A percentile compares a stretch with the other conserved stretches of the same genome.
phyloP scores from a whole-genome alignment of 2,329 filamentous ascomycete species.

The Magnaporthiopsis incrustans region DNA sequence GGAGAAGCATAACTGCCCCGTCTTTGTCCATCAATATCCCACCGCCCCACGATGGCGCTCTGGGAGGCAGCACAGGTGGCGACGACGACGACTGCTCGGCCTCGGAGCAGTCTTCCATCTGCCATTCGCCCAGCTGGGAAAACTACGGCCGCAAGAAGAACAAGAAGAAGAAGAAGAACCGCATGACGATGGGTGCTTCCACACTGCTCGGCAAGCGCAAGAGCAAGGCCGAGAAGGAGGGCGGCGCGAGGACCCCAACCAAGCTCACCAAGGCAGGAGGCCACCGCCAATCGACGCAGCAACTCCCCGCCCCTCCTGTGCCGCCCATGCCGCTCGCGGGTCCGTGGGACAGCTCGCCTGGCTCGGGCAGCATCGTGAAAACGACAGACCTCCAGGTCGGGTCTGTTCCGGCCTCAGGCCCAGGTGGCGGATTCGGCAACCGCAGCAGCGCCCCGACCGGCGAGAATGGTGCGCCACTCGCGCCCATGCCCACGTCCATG shows the following conservation, averaged over 20 bases:
- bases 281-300: too few relatives aligned
- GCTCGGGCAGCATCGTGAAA: conserved; percentile 8
- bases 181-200: neutral
- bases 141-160: conserved; percentile 45
- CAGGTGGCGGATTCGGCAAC: neutral
- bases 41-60: conserved; percentile 9
- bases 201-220: conserved; percentile 27
- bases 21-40: conserved; percentile 25
- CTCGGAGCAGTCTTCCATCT: conserved; percentile 43
- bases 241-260: neutral
- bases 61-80: conserved; percentile 18
- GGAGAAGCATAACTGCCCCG: conserved; percentile 15
- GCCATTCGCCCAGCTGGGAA: conserved; percentile 56
- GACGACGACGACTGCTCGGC: conserved; percentile 25
- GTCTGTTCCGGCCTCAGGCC: neutral
- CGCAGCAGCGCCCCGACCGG: neutral
- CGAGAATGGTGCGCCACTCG: too few relatives aligned
- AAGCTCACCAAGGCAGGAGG: neutral
- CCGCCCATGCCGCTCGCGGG: neutral
- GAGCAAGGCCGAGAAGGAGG: conserved; percentile 28
- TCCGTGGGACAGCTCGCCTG: neutral
- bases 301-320: neutral
- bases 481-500: too few relatives aligned
- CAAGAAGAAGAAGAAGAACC: conserved; percentile 30
- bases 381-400: neutral